phyloP scores from a whole-genome alignment of 2,329 filamentous ascomycete species.

The Cercospora nicotianae region DNA sequence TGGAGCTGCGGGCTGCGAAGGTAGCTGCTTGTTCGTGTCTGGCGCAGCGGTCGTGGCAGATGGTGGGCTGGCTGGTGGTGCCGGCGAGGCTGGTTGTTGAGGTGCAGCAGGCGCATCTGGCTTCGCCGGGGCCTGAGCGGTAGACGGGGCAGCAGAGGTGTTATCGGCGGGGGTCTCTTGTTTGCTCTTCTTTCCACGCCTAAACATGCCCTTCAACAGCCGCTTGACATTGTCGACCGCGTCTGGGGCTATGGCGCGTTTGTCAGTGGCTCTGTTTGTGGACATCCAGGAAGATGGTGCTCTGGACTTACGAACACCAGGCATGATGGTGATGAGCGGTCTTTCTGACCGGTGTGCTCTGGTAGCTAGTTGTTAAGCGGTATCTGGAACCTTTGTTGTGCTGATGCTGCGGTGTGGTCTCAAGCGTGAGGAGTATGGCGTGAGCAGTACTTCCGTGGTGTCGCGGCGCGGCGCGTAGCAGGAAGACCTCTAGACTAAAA shows the following conservation, averaged over 20 bases:
- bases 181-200: constrained; percentile 26
- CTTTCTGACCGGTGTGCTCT: neutral
- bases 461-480: neutral
- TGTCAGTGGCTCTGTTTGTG: constrained; percentile 3
- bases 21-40: constrained; percentile 27
- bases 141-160: constrained; percentile 11
- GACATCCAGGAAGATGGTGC: constrained; percentile 3
- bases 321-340: constrained; percentile 17
- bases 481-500: neutral
- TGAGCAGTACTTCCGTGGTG: neutral
- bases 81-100: neutral
- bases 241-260: constrained; percentile 24
- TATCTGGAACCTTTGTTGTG: neutral
- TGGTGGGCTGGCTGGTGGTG: constrained; percentile 4
- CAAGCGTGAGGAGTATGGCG: neutral
- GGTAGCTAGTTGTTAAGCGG: neutral
- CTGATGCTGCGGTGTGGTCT: neutral
- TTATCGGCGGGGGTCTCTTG: constrained; percentile 11
- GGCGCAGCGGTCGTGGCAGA: constrained; percentile 15
- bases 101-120: constrained; percentile 3
- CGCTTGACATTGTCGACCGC: constrained; percentile 30
- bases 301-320: constrained; percentile 27
- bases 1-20: constrained; percentile 14
- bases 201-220: constrained; percentile 28
- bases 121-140: neutral